Percentiles rank a stretch among this genome's conserved stretches.
These are phyloP conservation scores for Tolypocladium album DNA, from an alignment of 2,329 filamentous ascomycete species.

Conservation along the genomic window DNA sequence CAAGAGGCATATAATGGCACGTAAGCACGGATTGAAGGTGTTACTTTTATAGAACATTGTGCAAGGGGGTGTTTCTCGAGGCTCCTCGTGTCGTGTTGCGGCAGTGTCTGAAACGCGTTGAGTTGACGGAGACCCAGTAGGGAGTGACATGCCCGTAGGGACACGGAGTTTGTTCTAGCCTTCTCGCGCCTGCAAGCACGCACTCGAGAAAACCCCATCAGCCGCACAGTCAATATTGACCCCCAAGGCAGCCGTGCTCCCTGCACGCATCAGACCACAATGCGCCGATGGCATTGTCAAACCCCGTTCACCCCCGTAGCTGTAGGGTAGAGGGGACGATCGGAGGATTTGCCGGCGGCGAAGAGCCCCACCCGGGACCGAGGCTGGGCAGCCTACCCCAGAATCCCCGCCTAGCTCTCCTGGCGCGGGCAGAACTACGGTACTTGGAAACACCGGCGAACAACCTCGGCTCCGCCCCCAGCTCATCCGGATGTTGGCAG, in stretches of 20 bases:
- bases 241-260: not conserved
- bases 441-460: not conserved
- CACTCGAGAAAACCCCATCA: not conserved
- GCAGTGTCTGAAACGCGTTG: not conserved
- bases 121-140: not conserved
- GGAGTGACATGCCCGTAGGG: not conserved
- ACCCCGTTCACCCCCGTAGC: not conserved
- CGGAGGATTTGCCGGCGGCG: not conserved
- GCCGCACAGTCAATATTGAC: no score
- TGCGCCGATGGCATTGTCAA: not conserved
- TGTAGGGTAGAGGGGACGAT: not conserved
- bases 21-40: not conserved
- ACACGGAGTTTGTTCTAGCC: not conserved
- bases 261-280: not conserved
- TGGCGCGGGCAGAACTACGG: not conserved
- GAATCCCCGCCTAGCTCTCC: not conserved
- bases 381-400: not conserved
- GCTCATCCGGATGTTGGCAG: not conserved
- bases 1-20: not conserved
- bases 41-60: not conserved
- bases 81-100: not conserved
- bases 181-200: not conserved
- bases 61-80: not conserved
- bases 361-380: not conserved
- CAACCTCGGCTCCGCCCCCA: constrained; percentile 3